Conservation (phyloP, 495 filamentous ascomycete genomes). For the Elasticomyces elasticus region DNA sequence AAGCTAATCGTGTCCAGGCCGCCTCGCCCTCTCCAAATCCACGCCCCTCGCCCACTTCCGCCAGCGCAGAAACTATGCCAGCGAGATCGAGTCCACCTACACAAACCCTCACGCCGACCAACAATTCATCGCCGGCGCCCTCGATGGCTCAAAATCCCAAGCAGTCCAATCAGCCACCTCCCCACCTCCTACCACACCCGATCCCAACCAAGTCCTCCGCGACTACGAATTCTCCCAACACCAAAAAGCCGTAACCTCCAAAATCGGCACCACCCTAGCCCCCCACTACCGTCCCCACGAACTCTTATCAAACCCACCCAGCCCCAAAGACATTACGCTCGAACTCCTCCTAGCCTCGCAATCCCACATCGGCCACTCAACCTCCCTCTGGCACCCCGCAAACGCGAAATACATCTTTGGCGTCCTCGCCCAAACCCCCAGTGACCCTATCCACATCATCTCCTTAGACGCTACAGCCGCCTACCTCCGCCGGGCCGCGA, state of each 20-base stretch:
- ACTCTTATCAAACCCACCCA: slow-evolving; percentile 60
- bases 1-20: slow-evolving; percentile 12
- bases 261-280: slow-evolving; percentile 45
- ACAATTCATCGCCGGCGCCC: slow-evolving; percentile 6
- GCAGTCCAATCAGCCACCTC: neutral
- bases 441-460: slow-evolving; percentile 83
- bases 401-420: slow-evolving; percentile 95
- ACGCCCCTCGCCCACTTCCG: slow-evolving; percentile 4
- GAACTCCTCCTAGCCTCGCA: slow-evolving; percentile 87
- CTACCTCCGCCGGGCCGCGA: slow-evolving; percentile 78
- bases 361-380: slow-evolving; percentile 84
- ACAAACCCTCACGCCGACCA: neutral
- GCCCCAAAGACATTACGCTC: slow-evolving; percentile 69
- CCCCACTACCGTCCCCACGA: slow-evolving; percentile 57
- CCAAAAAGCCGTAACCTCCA: slow-evolving; percentile 31
- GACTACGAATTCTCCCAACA: slow-evolving; percentile 23
- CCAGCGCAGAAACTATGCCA: slow-evolving; percentile 1
- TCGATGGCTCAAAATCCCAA: slow-evolving; percentile 4
- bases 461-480: slow-evolving; percentile 76
- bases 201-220: slow-evolving; percentile 14
- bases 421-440: slow-evolving; percentile 40
- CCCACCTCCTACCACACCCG: slow-evolving; percentile 10
- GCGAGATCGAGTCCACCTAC: slow-evolving; percentile 5
- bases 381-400: slow-evolving; percentile 87
- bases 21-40: slow-evolving; percentile 17